A percentile compares a stretch with the other conserved stretches of the same genome.
Conservation (phyloP, 805 yeast genomes). For the Saccharomycopsis sp. region DNA sequence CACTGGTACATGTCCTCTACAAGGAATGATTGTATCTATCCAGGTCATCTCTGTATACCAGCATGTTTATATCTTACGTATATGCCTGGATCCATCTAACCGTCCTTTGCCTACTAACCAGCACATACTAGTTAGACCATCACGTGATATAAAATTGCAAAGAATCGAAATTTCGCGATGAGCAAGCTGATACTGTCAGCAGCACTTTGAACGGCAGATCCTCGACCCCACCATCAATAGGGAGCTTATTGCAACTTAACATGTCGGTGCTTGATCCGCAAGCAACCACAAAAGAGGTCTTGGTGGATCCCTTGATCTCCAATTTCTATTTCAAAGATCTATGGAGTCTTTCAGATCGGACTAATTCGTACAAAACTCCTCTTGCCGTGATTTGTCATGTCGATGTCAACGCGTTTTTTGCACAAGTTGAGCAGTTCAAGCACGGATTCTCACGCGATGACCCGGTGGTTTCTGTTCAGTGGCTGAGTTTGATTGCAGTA, state of each 20-base stretch:
- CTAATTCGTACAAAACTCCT: conserved; percentile 53
- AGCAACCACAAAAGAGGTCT: not conserved
- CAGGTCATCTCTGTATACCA: too few relatives aligned
- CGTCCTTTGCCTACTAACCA: too few relatives aligned
- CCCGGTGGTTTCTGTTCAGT: conserved; percentile 92
- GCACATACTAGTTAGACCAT: too few relatives aligned
- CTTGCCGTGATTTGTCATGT: conserved; percentile 76
- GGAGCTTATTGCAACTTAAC: not conserved
- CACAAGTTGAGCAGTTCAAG: conserved; percentile 85
- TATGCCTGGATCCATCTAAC: too few relatives aligned
- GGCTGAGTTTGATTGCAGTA: conserved; percentile 87
- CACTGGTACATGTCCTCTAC: too few relatives aligned
- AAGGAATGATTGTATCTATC: too few relatives aligned
- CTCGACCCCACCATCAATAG: too few relatives aligned
- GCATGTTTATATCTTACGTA: too few relatives aligned
- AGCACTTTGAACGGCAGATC: too few relatives aligned
- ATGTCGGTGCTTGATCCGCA: not conserved
- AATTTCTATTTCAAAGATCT: conserved; percentile 45
- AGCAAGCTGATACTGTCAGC: not conserved
- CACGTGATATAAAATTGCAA: not conserved
- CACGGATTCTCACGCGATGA: conserved; percentile 56
- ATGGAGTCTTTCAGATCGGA: conserved; percentile 38
- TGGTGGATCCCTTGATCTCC: conserved; percentile 27
- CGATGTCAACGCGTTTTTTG: conserved; percentile 92
- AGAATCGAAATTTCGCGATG: not conserved